Percentiles rank a stretch among this genome's conserved stretches.
phyloP scores from a whole-genome alignment of 345 rosid genomes.

The Aquilaria sinensis region DNA sequence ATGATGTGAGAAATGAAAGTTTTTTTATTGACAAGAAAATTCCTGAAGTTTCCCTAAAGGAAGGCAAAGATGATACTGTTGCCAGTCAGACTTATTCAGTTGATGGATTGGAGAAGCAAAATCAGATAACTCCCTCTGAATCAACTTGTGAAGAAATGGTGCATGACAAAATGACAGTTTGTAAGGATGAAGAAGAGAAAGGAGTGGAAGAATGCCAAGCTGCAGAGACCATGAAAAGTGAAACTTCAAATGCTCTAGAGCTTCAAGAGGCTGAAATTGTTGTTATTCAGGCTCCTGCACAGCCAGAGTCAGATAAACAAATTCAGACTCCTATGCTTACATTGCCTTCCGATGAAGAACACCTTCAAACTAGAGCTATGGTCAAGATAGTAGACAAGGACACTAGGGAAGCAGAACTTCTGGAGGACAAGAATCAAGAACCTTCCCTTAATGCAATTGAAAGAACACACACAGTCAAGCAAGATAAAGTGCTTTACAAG shows the following conservation, averaged over 20 bases:
- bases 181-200: constrained; percentile 6
- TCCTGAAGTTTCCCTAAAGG: not conserved
- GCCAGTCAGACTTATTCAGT: constrained; percentile 9
- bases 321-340: constrained; percentile 23
- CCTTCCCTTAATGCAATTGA: not conserved
- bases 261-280: constrained; percentile 13
- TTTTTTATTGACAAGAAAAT: constrained; percentile 14
- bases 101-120: constrained; percentile 17
- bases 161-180: not conserved
- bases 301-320: constrained; percentile 17
- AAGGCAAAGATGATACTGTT: constrained; percentile 12
- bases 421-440: not conserved
- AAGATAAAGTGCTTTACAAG: too few species aligned
- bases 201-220: constrained; percentile 1
- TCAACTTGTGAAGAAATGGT: constrained; percentile 7
- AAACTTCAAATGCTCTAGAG: constrained; percentile 4
- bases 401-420: constrained; percentile 6
- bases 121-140: constrained; percentile 13
- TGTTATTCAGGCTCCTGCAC: constrained; percentile 13
- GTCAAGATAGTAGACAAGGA: constrained; percentile 2
- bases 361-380: constrained; percentile 1
- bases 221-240: not conserved
- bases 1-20: constrained; percentile 16
- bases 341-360: constrained; percentile 9
- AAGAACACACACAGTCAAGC: not conserved